Base-by-base conservation (phyloP, 176 grass and related monocot genomes). In the Bonia amplexicaulis region DNA sequence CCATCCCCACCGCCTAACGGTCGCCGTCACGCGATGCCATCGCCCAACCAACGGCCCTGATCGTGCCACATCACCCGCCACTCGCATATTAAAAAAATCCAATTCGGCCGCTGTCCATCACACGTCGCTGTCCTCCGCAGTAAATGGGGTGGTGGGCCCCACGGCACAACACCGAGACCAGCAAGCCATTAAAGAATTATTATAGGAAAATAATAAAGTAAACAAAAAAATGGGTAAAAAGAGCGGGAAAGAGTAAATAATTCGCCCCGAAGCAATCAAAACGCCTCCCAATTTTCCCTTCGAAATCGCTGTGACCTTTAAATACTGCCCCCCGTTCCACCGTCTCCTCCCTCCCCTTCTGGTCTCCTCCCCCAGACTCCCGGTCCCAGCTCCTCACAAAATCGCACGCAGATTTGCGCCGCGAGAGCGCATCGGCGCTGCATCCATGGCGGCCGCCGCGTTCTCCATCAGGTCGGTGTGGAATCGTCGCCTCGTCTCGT, bases 401-500 rank as follows among this genome's bases (percentile, higher is more conserved):
- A 55, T 69, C 66, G 14, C 71, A 7, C 29, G 58, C 60, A 22
- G 73, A 59, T 67, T 86, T 66, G 27, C 29, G 20, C 63, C 13
- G 31, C 12, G 42, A 60, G 37, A 48, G 12, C 31, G 0, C 40
- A 31, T 1, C 27, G 29, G 10, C 53, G 25, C 9, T 23, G 71
- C 35, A 7, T 41, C 84, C 53, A 89, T 89, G 91, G 84, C 70
- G 44, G 53, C 63, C 33, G 69, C 49, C 3, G 78, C 71, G 59
- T 92, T 92, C 80, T 92, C 87, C 46, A 92, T 92, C 65, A 83
- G 91, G 91, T 92, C 0, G 7, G 84, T 71, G 26, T 23, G 8
- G 25, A 4, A 0, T 37, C 33, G 62, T 41, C 27, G 6, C 17
- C 62, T 40, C 0, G 17, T 75, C 14, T 10, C 11, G 47, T 42